These are phyloP conservation scores for Thamnidium elegans DNA, from an alignment of 192 early-diverging fungal species.

Conservation along the genomic window DNA sequence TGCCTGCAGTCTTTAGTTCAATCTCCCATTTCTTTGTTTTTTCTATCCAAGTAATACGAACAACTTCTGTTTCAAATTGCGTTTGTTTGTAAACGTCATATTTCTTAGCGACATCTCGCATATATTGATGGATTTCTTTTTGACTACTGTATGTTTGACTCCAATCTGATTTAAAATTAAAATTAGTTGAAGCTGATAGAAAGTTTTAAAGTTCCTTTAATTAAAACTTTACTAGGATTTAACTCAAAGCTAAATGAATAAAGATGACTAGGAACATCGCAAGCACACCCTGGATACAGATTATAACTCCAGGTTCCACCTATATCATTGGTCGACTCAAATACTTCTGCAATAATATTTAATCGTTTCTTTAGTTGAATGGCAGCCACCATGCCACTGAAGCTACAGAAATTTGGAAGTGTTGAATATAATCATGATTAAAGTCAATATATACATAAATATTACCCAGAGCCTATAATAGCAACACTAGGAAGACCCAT, in stretches of 20 bases:
- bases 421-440: neutral
- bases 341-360: slow-evolving; percentile 38
- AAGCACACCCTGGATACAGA: slow-evolving; percentile 42
- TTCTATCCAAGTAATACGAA: slow-evolving; percentile 35
- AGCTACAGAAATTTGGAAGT: slow-evolving; percentile 28
- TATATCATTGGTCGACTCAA: slow-evolving; percentile 44
- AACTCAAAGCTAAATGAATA: slow-evolving; percentile 39
- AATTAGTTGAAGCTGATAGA: no score
- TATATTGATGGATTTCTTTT: slow-evolving; percentile 40
- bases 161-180: slow-evolving; percentile 30
- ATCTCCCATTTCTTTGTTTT: slow-evolving; percentile 38
- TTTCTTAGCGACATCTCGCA: slow-evolving; percentile 34
- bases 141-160: slow-evolving; percentile 27
- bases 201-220: no score
- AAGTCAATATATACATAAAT: neutral
- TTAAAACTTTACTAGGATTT: slow-evolving; percentile 33
- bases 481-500: neutral
- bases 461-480: slow-evolving; percentile 13
- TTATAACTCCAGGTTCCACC: slow-evolving; percentile 53
- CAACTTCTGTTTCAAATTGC: slow-evolving; percentile 37
- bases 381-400: slow-evolving; percentile 50
- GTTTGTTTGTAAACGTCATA: slow-evolving; percentile 36
- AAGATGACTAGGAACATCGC: slow-evolving; percentile 41
- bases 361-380: slow-evolving; percentile 48
- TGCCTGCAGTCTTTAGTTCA: neutral